phyloP scores from a whole-genome alignment of 257 asterid genomes.

The Anisodus acutangulus region DNA sequence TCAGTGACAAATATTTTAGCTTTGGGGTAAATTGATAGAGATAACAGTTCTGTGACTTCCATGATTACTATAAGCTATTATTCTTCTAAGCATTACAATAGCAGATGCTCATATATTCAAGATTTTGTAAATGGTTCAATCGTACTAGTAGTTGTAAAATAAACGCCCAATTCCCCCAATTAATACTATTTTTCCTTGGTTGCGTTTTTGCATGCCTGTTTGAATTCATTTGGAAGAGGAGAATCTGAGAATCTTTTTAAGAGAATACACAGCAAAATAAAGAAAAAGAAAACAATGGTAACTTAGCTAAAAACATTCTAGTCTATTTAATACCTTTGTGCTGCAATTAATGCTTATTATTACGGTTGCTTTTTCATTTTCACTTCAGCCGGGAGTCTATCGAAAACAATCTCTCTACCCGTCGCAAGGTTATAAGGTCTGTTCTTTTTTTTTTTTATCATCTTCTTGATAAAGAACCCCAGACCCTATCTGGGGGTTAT shows the following conservation, averaged over 20 bases:
- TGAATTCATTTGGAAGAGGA: neutral
- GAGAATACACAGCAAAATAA: neutral
- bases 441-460: too few species aligned
- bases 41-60: neutral
- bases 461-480: too few species aligned
- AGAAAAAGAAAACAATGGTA: neutral
- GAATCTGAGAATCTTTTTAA: neutral
- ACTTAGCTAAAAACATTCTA: neutral
- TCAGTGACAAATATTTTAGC: neutral
- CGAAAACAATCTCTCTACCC: too few species aligned
- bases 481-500: too few species aligned
- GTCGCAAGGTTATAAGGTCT: too few species aligned
- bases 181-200: neutral
- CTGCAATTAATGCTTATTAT: too few species aligned
- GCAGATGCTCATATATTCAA: neutral
- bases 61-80: neutral
- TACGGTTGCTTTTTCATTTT: too few species aligned
- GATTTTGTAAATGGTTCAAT: neutral
- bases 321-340: too few species aligned
- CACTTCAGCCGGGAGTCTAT: too few species aligned
- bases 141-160: neutral
- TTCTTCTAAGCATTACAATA: neutral
- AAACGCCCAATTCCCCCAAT: neutral
- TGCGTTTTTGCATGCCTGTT: neutral
- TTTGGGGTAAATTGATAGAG: neutral